Conservation (phyloP, 768 basidiomycete species). For the Amanita brunnescens region DNA sequence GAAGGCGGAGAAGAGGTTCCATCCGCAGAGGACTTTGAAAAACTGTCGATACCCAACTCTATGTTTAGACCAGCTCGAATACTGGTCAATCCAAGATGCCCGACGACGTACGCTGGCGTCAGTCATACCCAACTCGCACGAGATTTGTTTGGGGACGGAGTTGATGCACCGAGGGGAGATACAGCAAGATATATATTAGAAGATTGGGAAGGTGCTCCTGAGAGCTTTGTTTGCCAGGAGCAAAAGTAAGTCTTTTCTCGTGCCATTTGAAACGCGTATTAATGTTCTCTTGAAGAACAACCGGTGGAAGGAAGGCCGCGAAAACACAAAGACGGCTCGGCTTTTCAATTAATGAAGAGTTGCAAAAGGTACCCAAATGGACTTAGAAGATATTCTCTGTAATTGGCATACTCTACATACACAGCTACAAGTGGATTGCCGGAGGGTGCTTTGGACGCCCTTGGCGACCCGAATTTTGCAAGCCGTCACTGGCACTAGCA, state of each 20-base stretch:
- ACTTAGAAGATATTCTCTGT: background rate
- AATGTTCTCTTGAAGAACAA: conserved; percentile 40
- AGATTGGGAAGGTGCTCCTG: conserved; percentile 95
- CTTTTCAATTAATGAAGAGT: conserved; percentile 75
- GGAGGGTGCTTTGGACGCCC: no score
- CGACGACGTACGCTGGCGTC: conserved; percentile 97
- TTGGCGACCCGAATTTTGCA: no score
- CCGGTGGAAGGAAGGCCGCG: conserved; percentile 81
- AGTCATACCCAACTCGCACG: conserved; percentile 93
- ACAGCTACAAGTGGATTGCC: no score
- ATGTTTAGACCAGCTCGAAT: conserved; percentile 86
- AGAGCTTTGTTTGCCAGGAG: conserved; percentile 98
- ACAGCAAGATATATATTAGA: conserved; percentile 76
- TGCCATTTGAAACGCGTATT: conserved; percentile 5
- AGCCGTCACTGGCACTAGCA: no score
- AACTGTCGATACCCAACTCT: conserved; percentile 74
- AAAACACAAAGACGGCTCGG: conserved; percentile 81
- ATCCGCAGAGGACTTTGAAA: conserved; percentile 25
- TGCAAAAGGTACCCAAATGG: conserved; percentile 7
- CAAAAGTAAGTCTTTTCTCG: conserved; percentile 46
- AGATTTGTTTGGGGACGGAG: conserved; percentile 84
- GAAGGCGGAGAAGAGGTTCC: conserved; percentile 39
- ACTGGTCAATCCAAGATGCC: conserved; percentile 91
- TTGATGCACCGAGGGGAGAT: conserved; percentile 41
- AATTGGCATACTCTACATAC: background rate